Conservation (phyloP, 768 basidiomycete species). For the Suillus subalutaceus region DNA sequence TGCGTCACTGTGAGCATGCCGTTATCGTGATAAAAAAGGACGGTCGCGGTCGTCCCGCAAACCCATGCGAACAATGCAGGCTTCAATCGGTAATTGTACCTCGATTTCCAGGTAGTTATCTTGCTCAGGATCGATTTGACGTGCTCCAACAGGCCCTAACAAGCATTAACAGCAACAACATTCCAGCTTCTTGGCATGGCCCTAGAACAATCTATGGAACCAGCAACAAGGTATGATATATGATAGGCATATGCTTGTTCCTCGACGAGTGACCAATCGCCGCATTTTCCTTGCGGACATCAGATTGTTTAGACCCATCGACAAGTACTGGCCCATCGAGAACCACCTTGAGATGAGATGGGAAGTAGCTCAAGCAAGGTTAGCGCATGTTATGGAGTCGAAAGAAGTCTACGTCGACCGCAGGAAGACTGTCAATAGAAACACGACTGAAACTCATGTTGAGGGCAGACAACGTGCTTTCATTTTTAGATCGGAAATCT, state of each 20-base stretch:
- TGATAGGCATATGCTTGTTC: constrained; percentile 7
- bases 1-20: constrained; percentile 6
- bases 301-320: neutral
- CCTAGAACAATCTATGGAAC: neutral
- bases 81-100: constrained; percentile 6
- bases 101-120: neutral
- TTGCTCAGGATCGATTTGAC: neutral
- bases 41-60: neutral
- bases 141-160: neutral
- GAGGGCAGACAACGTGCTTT: constrained; percentile 1
- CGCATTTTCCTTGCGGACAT: neutral
- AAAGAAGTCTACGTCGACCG: neutral
- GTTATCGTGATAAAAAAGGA: constrained; percentile 15
- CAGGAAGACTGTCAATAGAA: constrained; percentile 4
- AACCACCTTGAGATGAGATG: neutral
- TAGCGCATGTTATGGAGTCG: constrained; percentile 2
- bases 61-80: constrained; percentile 5
- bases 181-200: neutral
- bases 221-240: neutral
- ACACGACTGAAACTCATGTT: constrained; percentile 12
- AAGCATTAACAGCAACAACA: neutral
- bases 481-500: neutral
- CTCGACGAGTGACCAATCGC: constrained; percentile 1
- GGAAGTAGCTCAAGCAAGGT: constrained; percentile 1
- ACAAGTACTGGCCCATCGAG: neutral